Base-by-base conservation (phyloP, 2,329 filamentous ascomycete species). In the Fusarium proliferatum region DNA sequence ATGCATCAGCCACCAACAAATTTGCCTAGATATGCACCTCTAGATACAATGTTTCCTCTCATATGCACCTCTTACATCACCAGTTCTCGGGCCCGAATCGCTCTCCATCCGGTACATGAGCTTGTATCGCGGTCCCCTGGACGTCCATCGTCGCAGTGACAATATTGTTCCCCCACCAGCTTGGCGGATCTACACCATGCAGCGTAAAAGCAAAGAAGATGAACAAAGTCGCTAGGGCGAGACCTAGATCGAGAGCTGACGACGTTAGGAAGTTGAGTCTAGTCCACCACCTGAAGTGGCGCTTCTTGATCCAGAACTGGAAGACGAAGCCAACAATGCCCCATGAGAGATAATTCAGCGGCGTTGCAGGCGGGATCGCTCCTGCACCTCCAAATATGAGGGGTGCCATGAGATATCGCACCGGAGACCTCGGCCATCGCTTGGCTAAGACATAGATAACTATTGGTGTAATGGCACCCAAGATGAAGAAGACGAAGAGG, bases 281-380 rank as follows among this genome's bases (percentile, higher is more conserved):
- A 81, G 88, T 89, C 93, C 93, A 94, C 92, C 92, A 94, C 34
- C 83, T 87, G 70, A 89, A 90, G 79, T 89, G 86, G 19, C 86
- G 85, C 77, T 88, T 88, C 80, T 90, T 90, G 78, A 94, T 88
- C 77, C 85, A 86, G 80, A 89, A 90, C 80, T 94, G 92, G 85
- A 94, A 94, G 38, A 92, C 70, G 74, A 89, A 90, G 36, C 92
- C 93, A 6, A 94, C 90, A 63, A 92, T 82, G 23, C 90, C 91
- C 92, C 92, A 94, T n/a, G 88, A 87, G 39, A 93, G 87, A 79
- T 93, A 94, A 82, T 93, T 94, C 66, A 94, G 87, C 1, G 92
- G 92, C 0, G 92, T 93, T 6, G 93, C 92, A 0, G 90, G 90
- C 5, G 89, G 90, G 74, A 92, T 90, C 39, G 83, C 72, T 2